phyloP scores from a whole-genome alignment of 2,329 filamentous ascomycete genomes.

The Apiospora rasikravindrae region DNA sequence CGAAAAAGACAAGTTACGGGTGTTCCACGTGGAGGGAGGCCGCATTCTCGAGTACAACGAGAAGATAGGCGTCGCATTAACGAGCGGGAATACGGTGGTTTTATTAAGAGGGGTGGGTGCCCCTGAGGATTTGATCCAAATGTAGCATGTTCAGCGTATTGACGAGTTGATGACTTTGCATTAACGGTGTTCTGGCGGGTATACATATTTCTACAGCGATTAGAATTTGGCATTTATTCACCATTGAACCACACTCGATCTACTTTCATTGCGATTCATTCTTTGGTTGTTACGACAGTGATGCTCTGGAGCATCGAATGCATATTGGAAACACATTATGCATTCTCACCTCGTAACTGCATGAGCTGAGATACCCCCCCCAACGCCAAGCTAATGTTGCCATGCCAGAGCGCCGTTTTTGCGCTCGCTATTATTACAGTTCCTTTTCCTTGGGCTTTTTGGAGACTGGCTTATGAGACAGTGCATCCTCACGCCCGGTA shows the following conservation, averaged over 20 bases:
- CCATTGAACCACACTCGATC: neutral
- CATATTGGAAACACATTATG: slow-evolving; percentile 25
- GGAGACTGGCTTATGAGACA: slow-evolving; percentile 51
- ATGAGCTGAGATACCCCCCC: slow-evolving; percentile 9
- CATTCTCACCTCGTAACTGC: slow-evolving; percentile 25
- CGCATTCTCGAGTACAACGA: slow-evolving; percentile 86
- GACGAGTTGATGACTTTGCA: slow-evolving; percentile 7
- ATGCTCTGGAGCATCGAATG: neutral
- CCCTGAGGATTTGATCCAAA: slow-evolving; percentile 74
- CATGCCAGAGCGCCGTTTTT: neutral
- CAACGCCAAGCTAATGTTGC: slow-evolving; percentile 2
- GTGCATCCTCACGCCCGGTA: slow-evolving; percentile 56
- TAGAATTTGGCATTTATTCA: slow-evolving; percentile 20
- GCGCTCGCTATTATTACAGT: slow-evolving; percentile 27
- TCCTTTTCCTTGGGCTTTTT: slow-evolving; percentile 48
- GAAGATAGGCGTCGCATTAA: slow-evolving; percentile 75
- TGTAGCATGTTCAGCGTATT: slow-evolving; percentile 36
- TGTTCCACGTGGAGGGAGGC: slow-evolving; percentile 94
- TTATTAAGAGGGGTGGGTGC: slow-evolving; percentile 83
- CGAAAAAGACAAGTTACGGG: slow-evolving; percentile 79
- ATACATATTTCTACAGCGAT: slow-evolving; percentile 12
- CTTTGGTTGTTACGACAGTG: neutral
- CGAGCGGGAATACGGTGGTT: slow-evolving; percentile 89
- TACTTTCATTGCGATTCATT: neutral
- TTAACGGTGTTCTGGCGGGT: slow-evolving; percentile 13